Conservation (phyloP, 306 rosid genomes). For the Vigna unguiculata region DNA sequence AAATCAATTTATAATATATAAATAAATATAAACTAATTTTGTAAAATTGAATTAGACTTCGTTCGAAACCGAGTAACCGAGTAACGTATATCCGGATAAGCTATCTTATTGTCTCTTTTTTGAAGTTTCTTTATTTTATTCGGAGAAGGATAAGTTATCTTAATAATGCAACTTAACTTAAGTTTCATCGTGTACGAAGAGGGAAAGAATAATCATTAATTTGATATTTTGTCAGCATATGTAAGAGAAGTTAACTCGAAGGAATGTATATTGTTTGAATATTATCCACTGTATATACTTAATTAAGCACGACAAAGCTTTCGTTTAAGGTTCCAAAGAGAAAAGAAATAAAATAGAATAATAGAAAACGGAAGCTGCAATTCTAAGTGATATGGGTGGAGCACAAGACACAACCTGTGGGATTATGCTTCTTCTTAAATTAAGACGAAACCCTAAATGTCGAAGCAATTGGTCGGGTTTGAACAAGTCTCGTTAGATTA, state of each 20-base stretch:
- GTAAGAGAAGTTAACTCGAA: conserved; percentile 32
- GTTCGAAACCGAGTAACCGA: no score
- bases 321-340: conserved; percentile 33
- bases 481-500: conserved; percentile 32
- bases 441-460: conserved; percentile 37
- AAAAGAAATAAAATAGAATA: conserved; percentile 8
- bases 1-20: no score
- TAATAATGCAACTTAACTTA: not conserved
- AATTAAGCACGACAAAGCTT: conserved; percentile 32
- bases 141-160: conserved; percentile 7
- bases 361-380: conserved; percentile 36
- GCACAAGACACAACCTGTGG: conserved; percentile 76
- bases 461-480: conserved; percentile 47
- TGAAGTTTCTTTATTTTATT: no score
- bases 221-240: conserved; percentile 24
- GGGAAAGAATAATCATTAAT: not conserved
- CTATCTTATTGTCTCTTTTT: no score
- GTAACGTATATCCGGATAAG: no score
- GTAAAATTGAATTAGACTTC: no score
- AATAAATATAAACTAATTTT: no score
- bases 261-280: conserved; percentile 3
- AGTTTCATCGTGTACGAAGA: not conserved
- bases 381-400: conserved; percentile 55
- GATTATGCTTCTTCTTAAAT: conserved; percentile 51
- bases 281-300: conserved; percentile 1